These are phyloP conservation scores for Fusarium sp. DNA, from an alignment of 2,329 filamentous ascomycete species.

Conservation along the genomic window DNA sequence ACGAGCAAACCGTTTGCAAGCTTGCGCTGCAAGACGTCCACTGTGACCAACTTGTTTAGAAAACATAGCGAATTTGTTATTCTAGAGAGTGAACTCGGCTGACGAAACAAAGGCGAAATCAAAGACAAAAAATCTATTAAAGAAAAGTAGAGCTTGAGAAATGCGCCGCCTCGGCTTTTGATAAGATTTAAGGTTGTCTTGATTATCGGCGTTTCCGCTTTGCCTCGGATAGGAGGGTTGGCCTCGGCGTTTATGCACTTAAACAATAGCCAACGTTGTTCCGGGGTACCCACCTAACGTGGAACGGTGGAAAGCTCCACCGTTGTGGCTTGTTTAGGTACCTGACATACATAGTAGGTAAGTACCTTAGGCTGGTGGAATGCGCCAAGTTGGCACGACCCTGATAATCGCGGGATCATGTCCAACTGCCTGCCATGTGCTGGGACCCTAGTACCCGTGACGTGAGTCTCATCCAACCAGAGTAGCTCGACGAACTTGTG, in stretches of 20 bases:
- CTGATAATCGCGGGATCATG: background rate
- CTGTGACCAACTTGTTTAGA: slow-evolving; percentile 37
- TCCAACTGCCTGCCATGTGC: background rate
- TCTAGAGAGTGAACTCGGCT: background rate
- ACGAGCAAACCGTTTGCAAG: slow-evolving; percentile 31
- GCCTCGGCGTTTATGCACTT: slow-evolving; percentile 36
- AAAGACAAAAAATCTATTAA: background rate
- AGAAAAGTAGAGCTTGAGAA: background rate
- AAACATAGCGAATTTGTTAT: slow-evolving; percentile 29
- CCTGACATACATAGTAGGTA: too few species aligned
- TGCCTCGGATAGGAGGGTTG: slow-evolving; percentile 37
- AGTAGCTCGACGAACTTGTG: slow-evolving; percentile 5
- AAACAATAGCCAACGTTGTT: slow-evolving; percentile 1
- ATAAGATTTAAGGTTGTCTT: slow-evolving; percentile 25
- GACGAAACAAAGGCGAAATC: background rate
- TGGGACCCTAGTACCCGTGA: slow-evolving; percentile 28
- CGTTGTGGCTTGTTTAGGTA: background rate
- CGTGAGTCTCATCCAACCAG: slow-evolving; percentile 33
- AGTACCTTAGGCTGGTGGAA: background rate
- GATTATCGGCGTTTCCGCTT: slow-evolving; percentile 28
- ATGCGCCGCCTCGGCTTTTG: slow-evolving; percentile 20
- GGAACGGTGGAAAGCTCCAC: background rate
- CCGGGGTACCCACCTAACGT: background rate
- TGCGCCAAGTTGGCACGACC: background rate
- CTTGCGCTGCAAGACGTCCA: slow-evolving; percentile 39